These are phyloP conservation scores for Rhizopus stolonifer DNA, from an alignment of 371 early-diverging fungal genomes.

Conservation along the genomic window DNA sequence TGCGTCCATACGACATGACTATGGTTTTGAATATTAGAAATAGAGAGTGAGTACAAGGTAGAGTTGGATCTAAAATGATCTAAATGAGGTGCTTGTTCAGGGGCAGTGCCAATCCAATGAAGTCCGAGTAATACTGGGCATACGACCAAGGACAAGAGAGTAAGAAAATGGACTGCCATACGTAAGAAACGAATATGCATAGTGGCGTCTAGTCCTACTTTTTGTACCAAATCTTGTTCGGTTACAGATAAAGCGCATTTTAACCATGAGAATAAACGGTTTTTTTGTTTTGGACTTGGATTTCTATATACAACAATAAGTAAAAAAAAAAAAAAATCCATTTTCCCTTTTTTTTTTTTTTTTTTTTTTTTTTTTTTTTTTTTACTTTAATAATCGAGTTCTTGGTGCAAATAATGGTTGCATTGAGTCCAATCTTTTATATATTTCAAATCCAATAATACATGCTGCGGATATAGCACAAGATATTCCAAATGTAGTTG, in stretches of 20 bases:
- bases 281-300: conserved; percentile 34
- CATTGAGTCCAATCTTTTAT: conserved; percentile 48
- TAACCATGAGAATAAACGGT: conserved; percentile 56
- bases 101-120: conserved; percentile 39
- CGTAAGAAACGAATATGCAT: conserved; percentile 70
- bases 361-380: background rate
- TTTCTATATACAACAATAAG: conserved; percentile 38
- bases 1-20: conserved; percentile 46
- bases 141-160: conserved; percentile 42
- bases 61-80: conserved; percentile 41
- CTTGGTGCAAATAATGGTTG: conserved; percentile 57
- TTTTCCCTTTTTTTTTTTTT: background rate
- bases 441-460: conserved; percentile 52
- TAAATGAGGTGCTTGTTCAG: background rate
- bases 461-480: conserved; percentile 43
- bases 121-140: conserved; percentile 53
- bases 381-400: conserved; percentile 47
- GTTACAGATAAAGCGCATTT: conserved; percentile 28
- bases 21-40: conserved; percentile 40
- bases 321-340: no score
- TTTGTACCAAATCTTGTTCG: conserved; percentile 45
- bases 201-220: conserved; percentile 65
- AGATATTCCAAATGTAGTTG: conserved; percentile 51
- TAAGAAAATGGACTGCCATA: conserved; percentile 61
- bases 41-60: conserved; percentile 39